Evolutionary conservation across 768 basidiomycete genomes (phyloP), one percentile per base, ranked within the genome.

Genomic region (Sarcodon aspratus): DNA sequence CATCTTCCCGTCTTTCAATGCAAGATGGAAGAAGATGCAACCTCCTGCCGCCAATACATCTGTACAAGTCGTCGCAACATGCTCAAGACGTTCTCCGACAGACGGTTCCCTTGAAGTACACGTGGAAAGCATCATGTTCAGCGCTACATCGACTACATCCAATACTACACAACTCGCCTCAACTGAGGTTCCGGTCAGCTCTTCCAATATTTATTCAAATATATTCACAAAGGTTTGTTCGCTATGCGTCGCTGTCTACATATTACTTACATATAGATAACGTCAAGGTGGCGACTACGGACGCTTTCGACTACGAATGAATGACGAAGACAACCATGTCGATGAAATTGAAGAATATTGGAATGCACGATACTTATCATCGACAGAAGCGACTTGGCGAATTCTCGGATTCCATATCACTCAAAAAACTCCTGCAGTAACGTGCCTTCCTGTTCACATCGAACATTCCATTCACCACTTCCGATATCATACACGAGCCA

Each of bases 171-270:
- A n/a, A n/a, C n/a, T n/a, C n/a, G n/a, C n/a, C n/a, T n/a, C n/a
- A n/a, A n/a, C n/a, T n/a, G n/a, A n/a, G 57, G 48, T 36, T 57
- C 61, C 0, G 55, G 59, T 1, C 61, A 65, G 12, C 37, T 69
- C 0, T 69, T 71, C 46, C 63, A 65, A 42, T 71, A 71, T 48
- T 48, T 68, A 0, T 69, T 66, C 60, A 69, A 70, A 44, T 70
- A 68, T 48, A 59, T 69, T 13, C 63, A 67, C 46, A 69, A 69
- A 62, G 63, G 66, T 63, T 13, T 6, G 42, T 38, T 11, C 36
- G 36, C 36, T 37, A 37, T 37, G 36, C n/a, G n/a, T n/a, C n/a
- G n/a, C n/a, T n/a, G n/a, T n/a, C n/a, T n/a, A n/a, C n/a, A n/a
- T n/a, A n/a, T n/a, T n/a, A n/a, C n/a, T 31, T 11, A 32, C 38